Evolutionary conservation across 345 rosid species (phyloP), one percentile per base, ranked within the genome.

Genomic region (Brassica rapa): DNA sequence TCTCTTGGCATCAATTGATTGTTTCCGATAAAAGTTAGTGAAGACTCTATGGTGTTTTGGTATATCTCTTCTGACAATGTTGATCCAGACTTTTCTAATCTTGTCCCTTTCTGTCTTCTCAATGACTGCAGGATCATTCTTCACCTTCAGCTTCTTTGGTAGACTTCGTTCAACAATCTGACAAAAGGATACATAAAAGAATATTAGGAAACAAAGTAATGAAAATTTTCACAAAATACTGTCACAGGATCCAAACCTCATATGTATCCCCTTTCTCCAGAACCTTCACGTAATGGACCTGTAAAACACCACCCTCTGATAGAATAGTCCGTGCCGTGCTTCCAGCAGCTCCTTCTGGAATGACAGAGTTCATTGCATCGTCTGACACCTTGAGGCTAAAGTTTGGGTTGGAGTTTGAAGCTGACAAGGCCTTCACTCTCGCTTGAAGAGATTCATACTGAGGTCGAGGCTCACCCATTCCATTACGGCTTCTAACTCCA

Each of bases 261-360:
- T 96, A 96, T 1, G 96, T 91, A 73, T 96, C 99, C 68, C 99
- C 99, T 82, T 93, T 96, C 87, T 96, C 99, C 86, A 93, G 85
- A 84, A 96, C 98, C 84, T 91, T 96, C 83, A 96, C 99, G 84
- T 93, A 93, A 83, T 88, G 91, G 75, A 93, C 88, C 88, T 96
- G 98, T 80, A 96, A 82, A 51, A 89, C 91, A 73, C 98, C 98
- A 71, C 94, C 95, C 51, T 96, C 99, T 39, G 99, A 90, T 82
- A 93, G 85, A 68, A 93, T 93, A 25, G 91, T 86, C 77, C 99
- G 88, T 46, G 86, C 88, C 74, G 93, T 93, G 83, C 81, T 91
- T 85, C 99, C 99, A 78, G 98, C 98, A 60, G 99, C 94, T 74
- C 99, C 99, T 75, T 93, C 99, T 10, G 99, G 99, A 68, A 95